Percentiles rank a stretch among this genome's conserved stretches.
Evolutionary conservation across 345 rosid species (phyloP).

Genomic region (Rhizophora apiculata): DNA sequence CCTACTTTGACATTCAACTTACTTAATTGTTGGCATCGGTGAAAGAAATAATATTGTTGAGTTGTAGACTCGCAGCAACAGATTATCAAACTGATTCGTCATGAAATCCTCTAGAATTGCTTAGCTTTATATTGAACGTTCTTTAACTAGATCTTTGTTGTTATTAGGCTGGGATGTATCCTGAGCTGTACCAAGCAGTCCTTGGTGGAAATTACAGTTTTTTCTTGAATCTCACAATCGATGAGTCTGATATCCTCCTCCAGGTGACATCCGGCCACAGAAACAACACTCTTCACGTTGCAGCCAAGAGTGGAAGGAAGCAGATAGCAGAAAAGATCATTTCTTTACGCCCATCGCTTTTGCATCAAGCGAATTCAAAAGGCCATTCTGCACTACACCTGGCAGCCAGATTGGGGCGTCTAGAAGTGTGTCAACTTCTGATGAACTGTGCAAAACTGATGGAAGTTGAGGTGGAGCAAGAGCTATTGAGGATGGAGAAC

Average conservation of each 20-base stretch:
- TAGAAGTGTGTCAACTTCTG: conserved; percentile 18
- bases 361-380: conserved; percentile 22
- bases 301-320: conserved; percentile 21
- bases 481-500: conserved; percentile 17
- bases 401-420: conserved; percentile 34
- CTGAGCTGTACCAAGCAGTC: conserved; percentile 12
- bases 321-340: conserved; percentile 23
- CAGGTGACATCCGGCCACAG: conserved; percentile 19
- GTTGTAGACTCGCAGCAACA: too few relatives aligned
- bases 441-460: conserved; percentile 10
- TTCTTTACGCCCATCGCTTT: conserved; percentile 20
- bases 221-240: conserved; percentile 1
- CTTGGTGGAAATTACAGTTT: background rate
- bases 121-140: background rate
- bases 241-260: background rate
- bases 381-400: conserved; percentile 42
- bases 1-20: too few relatives aligned
- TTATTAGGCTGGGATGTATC: conserved; percentile 4
- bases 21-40: background rate
- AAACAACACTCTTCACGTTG: conserved; percentile 39
- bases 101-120: background rate
- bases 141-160: background rate
- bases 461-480: conserved; percentile 18
- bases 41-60: background rate
- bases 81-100: background rate